Evolutionary conservation across 2,329 filamentous ascomycete species (phyloP), one percentile per base, ranked within the genome.

Genomic region (Exophiala xenobiotica): DNA sequence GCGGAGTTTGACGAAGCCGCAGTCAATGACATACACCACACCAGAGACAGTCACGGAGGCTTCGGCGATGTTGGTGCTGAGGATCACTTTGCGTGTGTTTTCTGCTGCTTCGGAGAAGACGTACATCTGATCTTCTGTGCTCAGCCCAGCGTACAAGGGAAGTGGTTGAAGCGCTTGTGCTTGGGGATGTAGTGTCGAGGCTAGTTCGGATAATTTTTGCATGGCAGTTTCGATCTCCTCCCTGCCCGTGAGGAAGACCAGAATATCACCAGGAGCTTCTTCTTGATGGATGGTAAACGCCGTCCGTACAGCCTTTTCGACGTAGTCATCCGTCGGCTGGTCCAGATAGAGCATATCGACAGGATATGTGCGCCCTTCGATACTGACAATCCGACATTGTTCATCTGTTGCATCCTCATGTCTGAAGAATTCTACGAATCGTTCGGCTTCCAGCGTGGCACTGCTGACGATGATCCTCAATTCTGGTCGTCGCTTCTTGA

Each of bases 41-140:
- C 90, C 90, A 46, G 93, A 86, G 49, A 97, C 95, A 12, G 93
- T 97, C 37, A 99, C 87, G 1, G 90, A 96, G 3, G 93, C 92
- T 74, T 99, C 93, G 9, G 93, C 90, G 58, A 97, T 96, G 66
- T 97, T 97, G 52, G 93, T 97, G 3, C 89, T 87, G 59, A 96
- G 85, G 27, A 99, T 88, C 31, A 96, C 87, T 66, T 97, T 97
- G 35, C 93, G 81, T 1, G 85, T 91, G 53, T 91, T 86, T 54
- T 88, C 84, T 0, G 88, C 83, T 1, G 90, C 76, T 47, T 87
- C 83, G 62, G 96, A 90, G 66, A 97, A 97, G 33, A 97, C 87
- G 59, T 91, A 91, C 83, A 96, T 92, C 66, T 97, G 93, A 64
- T 96, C 85, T 58, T 96, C 91, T 6, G 87, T 90, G 1, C 90